Evolutionary conservation across 768 basidiomycete species (phyloP).

Genomic region (Lactifluus volemus): DNA sequence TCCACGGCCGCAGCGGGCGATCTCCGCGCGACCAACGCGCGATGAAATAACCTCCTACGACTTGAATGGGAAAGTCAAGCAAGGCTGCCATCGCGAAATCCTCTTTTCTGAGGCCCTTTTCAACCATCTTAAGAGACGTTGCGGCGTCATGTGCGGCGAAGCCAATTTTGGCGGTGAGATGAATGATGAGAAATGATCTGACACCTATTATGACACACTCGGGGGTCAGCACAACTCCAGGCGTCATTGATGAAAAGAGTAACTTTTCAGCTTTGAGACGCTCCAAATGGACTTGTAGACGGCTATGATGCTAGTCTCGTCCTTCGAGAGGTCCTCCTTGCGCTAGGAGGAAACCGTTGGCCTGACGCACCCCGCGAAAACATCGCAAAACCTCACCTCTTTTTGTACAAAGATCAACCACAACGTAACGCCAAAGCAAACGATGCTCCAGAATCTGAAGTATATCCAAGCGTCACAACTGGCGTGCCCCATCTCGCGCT

Average conservation of each 20-base stretch:
- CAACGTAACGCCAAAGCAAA: slow-evolving; percentile 76
- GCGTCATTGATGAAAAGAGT: slow-evolving; percentile 23
- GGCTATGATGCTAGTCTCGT: slow-evolving; percentile 80
- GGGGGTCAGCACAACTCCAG: background rate
- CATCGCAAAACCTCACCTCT: slow-evolving; percentile 50
- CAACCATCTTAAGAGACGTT: slow-evolving; percentile 87
- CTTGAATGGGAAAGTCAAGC: slow-evolving; percentile 96
- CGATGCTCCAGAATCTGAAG: slow-evolving; percentile 74
- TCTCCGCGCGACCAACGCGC: slow-evolving; percentile 85
- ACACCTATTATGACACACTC: slow-evolving; percentile 50
- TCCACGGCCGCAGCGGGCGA: slow-evolving; percentile 77
- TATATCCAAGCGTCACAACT: slow-evolving; percentile 67
- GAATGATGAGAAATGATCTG: slow-evolving; percentile 76
- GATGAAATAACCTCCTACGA: slow-evolving; percentile 86
- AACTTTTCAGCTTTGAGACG: slow-evolving; percentile 86
- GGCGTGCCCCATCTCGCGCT: slow-evolving; percentile 75
- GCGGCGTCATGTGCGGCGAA: slow-evolving; percentile 92
- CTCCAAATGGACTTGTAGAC: slow-evolving; percentile 94
- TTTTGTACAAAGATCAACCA: slow-evolving; percentile 85
- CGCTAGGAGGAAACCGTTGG: slow-evolving; percentile 40
- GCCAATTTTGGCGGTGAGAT: slow-evolving; percentile 87
- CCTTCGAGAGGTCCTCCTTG: slow-evolving; percentile 59
- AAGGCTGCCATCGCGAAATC: slow-evolving; percentile 90
- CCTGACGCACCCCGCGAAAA: background rate
- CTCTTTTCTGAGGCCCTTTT: slow-evolving; percentile 92